Evolutionary conservation across 129 eudicot genomes (phyloP).

Genomic region (Kitagawia praeruptora): DNA sequence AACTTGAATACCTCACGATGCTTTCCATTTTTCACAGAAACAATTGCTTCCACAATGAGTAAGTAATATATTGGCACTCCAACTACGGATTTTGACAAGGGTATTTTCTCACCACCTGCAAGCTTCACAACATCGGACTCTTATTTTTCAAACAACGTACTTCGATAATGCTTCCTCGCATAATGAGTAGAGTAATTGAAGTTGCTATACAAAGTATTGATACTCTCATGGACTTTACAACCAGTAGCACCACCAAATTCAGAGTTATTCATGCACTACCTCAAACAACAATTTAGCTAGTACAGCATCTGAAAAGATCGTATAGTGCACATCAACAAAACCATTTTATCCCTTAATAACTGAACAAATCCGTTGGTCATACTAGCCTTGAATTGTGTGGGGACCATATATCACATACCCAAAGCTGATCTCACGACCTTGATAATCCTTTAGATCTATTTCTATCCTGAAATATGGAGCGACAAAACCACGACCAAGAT

Average conservation of each 20-base stretch:
- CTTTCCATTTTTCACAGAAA: not conserved
- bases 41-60: not conserved
- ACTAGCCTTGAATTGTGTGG: not conserved
- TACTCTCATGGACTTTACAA: not conserved
- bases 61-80: not conserved
- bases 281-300: not conserved
- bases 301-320: not conserved
- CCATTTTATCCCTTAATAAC: not conserved
- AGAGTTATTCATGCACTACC: not conserved
- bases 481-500: too few relatives aligned
- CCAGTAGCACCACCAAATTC: not conserved
- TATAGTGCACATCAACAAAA: not conserved
- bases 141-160: not conserved
- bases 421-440: not conserved
- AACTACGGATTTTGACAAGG: not conserved
- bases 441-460: not conserved
- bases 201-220: not conserved
- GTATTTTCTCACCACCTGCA: not conserved
- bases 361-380: not conserved
- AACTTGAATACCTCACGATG: not conserved
- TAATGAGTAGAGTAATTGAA: not conserved
- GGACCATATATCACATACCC: not conserved
- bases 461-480: too few relatives aligned
- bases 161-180: not conserved
- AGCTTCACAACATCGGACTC: not conserved